Percentiles rank a stretch among this genome's conserved stretches.
Evolutionary conservation across 2,329 filamentous ascomycete genomes (phyloP).

Genomic region (Tetracladium maxilliforme): DNA sequence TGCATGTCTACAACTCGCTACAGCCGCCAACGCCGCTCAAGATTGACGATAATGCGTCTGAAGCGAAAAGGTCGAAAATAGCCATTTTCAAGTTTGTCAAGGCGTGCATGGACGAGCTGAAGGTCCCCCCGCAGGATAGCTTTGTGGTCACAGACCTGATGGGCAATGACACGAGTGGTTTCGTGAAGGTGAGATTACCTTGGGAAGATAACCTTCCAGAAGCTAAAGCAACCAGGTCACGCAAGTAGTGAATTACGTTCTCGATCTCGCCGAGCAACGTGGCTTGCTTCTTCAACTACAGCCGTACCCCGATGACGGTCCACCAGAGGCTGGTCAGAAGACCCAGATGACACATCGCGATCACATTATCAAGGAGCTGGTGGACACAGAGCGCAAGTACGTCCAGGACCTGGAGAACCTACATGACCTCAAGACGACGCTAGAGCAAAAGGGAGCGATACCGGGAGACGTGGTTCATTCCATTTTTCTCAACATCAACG

Average conservation of each 20-base stretch:
- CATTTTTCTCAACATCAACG: constrained; percentile 93
- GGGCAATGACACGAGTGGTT: constrained; percentile 89
- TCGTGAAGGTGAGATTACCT: constrained; percentile 61
- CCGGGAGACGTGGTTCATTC: constrained; percentile 83
- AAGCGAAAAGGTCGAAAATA: constrained; percentile 69
- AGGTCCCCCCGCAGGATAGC: constrained; percentile 66
- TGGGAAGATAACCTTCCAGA: constrained; percentile 1
- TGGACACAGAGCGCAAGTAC: constrained; percentile 93
- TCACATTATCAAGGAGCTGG: constrained; percentile 80
- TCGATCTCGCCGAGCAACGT: constrained; percentile 70
- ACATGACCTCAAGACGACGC: constrained; percentile 76
- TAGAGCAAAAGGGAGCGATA: constrained; percentile 78
- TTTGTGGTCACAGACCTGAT: constrained; percentile 89
- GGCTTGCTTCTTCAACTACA: constrained; percentile 54
- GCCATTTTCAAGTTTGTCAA: constrained; percentile 88
- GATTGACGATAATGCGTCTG: constrained; percentile 48
- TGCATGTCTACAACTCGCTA: constrained; percentile 80
- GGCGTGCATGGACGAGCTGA: constrained; percentile 71
- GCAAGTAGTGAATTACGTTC: constrained; percentile 80
- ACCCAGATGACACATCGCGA: constrained; percentile 63
- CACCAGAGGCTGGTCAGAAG: constrained; percentile 36
- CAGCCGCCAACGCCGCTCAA: constrained; percentile 54
- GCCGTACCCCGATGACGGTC: constrained; percentile 32
- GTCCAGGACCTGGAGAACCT: constrained; percentile 93
- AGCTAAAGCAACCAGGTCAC: constrained; percentile 59